Evolutionary conservation across 2,329 filamentous ascomycete genomes (phyloP).

Genomic region (Pezicula radicicola): DNA sequence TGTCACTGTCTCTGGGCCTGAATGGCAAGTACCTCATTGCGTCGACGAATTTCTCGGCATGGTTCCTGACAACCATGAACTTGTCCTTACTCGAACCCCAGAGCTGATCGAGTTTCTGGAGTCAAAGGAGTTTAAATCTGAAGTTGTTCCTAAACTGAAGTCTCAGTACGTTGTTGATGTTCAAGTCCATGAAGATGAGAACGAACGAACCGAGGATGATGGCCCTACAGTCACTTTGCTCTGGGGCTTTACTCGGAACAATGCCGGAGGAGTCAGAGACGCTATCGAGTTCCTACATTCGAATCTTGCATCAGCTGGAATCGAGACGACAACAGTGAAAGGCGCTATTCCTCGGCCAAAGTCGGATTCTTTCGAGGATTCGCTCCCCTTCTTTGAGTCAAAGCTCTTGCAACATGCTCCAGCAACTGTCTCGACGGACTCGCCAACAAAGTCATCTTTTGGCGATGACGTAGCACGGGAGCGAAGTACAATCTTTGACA

Average conservation of each 20-base stretch:
- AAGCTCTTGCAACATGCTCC: conserved; percentile 94
- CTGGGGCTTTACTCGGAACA: conserved; percentile 92
- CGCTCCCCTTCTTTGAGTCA: conserved; percentile 93
- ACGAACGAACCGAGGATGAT: conserved; percentile 55
- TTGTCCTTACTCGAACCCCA: conserved; percentile 74
- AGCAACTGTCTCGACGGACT: conserved; percentile 76
- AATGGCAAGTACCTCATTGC: conserved; percentile 96
- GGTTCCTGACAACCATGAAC: conserved; percentile 94
- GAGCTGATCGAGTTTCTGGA: conserved; percentile 79
- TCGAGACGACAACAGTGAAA: conserved; percentile 85
- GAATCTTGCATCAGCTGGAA: conserved; percentile 79
- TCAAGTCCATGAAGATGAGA: conserved; percentile 63
- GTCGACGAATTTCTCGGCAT: conserved; percentile 96
- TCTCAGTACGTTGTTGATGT: conserved; percentile 90
- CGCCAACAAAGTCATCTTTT: conserved; percentile 82
- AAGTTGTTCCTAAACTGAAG: conserved; percentile 81
- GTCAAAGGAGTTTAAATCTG: conserved; percentile 75
- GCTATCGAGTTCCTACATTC: conserved; percentile 92
- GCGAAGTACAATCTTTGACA: conserved; percentile 81
- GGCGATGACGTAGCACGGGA: conserved; percentile 77
- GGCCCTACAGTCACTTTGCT: conserved; percentile 60
- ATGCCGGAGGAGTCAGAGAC: conserved; percentile 90
- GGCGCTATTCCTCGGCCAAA: conserved; percentile 97
- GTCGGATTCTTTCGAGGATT: conserved; percentile 97
- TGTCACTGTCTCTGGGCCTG: conserved; percentile 91